These are phyloP conservation scores for Litchi chinensis DNA, from an alignment of 345 rosid species.

Conservation along the genomic window DNA sequence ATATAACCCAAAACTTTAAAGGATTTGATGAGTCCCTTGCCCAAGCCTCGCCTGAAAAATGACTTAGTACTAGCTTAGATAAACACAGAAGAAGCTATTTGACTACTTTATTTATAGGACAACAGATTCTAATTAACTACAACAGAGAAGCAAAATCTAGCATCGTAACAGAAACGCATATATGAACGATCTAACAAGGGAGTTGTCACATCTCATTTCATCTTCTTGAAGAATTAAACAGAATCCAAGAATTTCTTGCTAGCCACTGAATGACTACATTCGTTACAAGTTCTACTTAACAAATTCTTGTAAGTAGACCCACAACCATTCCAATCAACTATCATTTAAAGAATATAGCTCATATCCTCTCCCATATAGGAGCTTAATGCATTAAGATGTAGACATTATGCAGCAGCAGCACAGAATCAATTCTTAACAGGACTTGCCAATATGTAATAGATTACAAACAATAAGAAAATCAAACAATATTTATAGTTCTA, in stretches of 20 bases:
- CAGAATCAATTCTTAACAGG: background rate
- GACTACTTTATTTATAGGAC: background rate
- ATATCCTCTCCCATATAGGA: constrained; percentile 1
- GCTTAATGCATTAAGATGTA: constrained; percentile 1
- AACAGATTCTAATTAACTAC: background rate
- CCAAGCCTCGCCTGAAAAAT: constrained; percentile 2
- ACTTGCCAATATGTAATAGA: background rate
- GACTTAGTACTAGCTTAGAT: background rate
- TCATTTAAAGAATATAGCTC: background rate
- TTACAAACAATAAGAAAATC: background rate
- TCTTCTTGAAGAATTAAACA: background rate
- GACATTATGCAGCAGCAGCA: background rate
- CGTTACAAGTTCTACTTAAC: background rate
- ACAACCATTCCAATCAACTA: background rate
- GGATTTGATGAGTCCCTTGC: background rate
- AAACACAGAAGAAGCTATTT: background rate
- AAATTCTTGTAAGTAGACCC: background rate
- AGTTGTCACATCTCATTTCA: background rate
- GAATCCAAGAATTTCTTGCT: background rate
- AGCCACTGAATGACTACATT: background rate
- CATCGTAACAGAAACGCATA: background rate
- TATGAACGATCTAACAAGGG: background rate
- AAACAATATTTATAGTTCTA: background rate
- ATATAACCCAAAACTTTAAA: background rate
- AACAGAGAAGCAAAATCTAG: background rate